These are phyloP conservation scores for Earliella scabrosa DNA, from an alignment of 1,284 basidiomycete genomes.

Conservation along the genomic window DNA sequence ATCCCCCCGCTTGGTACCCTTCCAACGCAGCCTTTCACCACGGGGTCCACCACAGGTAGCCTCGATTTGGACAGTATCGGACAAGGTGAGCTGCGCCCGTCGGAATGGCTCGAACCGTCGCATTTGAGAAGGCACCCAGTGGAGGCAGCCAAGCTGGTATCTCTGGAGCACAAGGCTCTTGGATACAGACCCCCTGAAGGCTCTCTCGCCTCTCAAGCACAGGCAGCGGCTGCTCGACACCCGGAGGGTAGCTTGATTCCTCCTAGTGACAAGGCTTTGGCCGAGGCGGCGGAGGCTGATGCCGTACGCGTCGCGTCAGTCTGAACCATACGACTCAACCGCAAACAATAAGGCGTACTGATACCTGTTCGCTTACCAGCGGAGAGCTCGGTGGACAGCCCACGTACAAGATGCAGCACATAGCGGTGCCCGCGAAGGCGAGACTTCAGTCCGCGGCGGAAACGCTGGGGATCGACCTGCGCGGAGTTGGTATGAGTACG, in stretches of 20 bases:
- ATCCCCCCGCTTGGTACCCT: neutral
- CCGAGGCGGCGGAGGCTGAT: conserved; percentile 25
- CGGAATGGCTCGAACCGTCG: neutral
- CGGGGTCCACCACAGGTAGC: conserved; percentile 4
- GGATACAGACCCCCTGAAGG: conserved; percentile 34
- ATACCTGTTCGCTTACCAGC: neutral
- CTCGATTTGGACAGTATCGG: conserved; percentile 5
- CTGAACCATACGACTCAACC: too few species aligned
- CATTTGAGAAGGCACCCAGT: too few species aligned
- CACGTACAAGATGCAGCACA: conserved; percentile 3
- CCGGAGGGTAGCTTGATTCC: conserved; percentile 17
- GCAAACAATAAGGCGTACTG: neutral
- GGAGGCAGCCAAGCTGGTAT: neutral
- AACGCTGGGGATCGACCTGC: conserved; percentile 5
- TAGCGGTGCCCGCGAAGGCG: neutral
- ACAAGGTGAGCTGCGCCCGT: neutral
- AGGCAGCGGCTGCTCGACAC: conserved; percentile 31
- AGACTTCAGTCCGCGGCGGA: conserved; percentile 6
- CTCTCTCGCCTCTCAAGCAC: conserved; percentile 34
- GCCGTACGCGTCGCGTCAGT: conserved; percentile 26
- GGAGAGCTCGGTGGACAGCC: conserved; percentile 7
- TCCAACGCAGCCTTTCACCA: neutral
- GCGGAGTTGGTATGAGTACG: conserved; percentile 1
- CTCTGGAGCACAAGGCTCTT: conserved; percentile 28
- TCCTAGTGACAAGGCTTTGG: conserved; percentile 11